Base-by-base conservation (phyloP, 441 rosid genomes). In the Brassica balearica region DNA sequence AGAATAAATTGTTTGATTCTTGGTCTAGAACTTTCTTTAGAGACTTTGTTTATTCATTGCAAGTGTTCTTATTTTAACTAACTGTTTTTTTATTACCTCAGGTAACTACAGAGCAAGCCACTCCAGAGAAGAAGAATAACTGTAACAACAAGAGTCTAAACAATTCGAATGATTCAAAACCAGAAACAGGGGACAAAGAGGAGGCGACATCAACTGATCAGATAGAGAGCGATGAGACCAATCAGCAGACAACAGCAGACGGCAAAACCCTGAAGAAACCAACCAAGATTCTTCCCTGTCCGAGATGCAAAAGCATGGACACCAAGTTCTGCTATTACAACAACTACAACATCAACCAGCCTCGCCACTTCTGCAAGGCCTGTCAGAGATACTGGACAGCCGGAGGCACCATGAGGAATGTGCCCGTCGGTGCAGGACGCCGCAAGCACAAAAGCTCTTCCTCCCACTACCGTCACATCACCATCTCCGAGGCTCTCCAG, bases 341-440 rank as follows among this genome's bases (percentile, higher is more conserved):
- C 88, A 94, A 94, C 61, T 94, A 94, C 91, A 94, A 94, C 76
- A 48, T 88, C 63, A 91, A 91, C 82, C 97, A 92, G 79, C 98
- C 97, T 4, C 92, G 96, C 34, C 95, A 94, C 83, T 94, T 94
- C 86, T 94, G 98, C 85, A 94, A 92, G 56, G 88, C 96, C 7
- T 94, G 98, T 84, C 97, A 92, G 83, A 86, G 98, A 76, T 92
- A 94, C 73, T 94, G 98, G 98, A 94, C 97, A 15, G 91, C 94
- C 0, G 96, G 98, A 4, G 98, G 98, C 5, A 89, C 93, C 34
- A 94, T 94, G 97, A 88, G 98, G 80, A 94, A 91, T 5, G 92
- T 92, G 1, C 95, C 98, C 0, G 97, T 94, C 0, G 98, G 97
- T 2, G 97, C 98, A 11, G 98, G 98, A 22, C 90, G 98, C 12